phyloP scores from a whole-genome alignment of 129 eudicot species.

The Silybum marianum region DNA sequence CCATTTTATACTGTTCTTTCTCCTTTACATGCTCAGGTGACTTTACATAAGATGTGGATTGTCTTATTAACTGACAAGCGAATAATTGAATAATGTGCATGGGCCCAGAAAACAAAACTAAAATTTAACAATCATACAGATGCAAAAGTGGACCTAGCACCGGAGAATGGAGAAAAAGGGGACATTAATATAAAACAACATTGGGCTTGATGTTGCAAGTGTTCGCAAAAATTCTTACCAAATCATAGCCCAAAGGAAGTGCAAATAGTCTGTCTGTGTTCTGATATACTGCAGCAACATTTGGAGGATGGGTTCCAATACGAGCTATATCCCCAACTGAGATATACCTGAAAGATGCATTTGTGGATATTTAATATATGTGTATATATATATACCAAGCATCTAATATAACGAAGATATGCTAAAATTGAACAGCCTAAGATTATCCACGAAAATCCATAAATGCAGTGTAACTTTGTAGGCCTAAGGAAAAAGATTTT shows the following conservation, averaged over 20 bases:
- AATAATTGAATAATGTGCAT: no score
- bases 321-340: slow-evolving; percentile 94
- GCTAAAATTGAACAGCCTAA: slow-evolving; percentile 13
- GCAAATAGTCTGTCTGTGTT: slow-evolving; percentile 54
- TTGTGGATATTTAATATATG: neutral
- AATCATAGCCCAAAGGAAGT: slow-evolving; percentile 83
- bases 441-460: neutral
- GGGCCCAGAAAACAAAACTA: no score
- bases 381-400: slow-evolving; percentile 4
- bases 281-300: slow-evolving; percentile 79
- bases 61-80: no score
- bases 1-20: no score
- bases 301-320: slow-evolving; percentile 83
- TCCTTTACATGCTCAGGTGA: neutral
- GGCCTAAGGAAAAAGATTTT: neutral
- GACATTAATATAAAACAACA: neutral
- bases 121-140: no score
- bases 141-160: no score
- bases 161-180: neutral
- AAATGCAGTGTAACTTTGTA: neutral
- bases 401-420: slow-evolving; percentile 7
- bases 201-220: neutral
- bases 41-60: neutral
- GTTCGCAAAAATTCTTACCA: slow-evolving; percentile 48
- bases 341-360: slow-evolving; percentile 56